Evolutionary conservation across 495 filamentous ascomycete genomes (phyloP), one percentile per base, ranked within the genome.

Genomic region (Trichoderma erinaceum): DNA sequence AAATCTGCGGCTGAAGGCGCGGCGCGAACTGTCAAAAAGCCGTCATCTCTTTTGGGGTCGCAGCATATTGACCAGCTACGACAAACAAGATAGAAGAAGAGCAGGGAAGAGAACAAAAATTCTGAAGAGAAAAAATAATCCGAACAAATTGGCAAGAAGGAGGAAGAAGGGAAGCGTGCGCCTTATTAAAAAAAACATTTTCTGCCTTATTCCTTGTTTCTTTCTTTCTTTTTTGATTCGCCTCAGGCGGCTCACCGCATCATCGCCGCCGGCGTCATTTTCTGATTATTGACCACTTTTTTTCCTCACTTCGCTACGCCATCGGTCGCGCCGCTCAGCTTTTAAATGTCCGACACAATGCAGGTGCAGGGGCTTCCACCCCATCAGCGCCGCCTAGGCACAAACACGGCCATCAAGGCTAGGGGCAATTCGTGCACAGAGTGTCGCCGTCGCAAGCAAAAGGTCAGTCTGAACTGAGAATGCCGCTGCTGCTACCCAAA

Each of bases 371-470:
- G 50, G 56, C 56, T 13, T 13, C 23, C 27, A 25, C 56, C 56
- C 56, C 56, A 61, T 61, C 56, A 32, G 27, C 56, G 56, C 56
- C 23, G 25, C 23, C 13, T 61, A 61, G 56, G 11, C 56, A 23
- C 56, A 15, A 61, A 61, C 56, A 18, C n/a, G 56, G 3, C 56
- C 56, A 32, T 61, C 56, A 61, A 61, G 56, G 27, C 56, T 18
- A 61, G 56, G 56, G 56, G 56, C 56, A 61, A 32, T 61, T 78
- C 75, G 29, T 79, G 78, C 68, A 69, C 70, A 1, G 78, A 79
- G 69, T 79, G 78, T 56, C 73, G 78, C 63, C 68, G 78, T 64
- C 70, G 78, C 69, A 79, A 79, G 66, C 78, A 79, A 66, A 78
- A 75, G 76, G 78, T 79, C 70, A 32, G 68, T 66, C 18, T 18